A percentile compares a stretch with the other conserved stretches of the same genome.
These are phyloP conservation scores for Macrocybe sp. DNA, from an alignment of 1,284 basidiomycete species.

Conservation along the genomic window DNA sequence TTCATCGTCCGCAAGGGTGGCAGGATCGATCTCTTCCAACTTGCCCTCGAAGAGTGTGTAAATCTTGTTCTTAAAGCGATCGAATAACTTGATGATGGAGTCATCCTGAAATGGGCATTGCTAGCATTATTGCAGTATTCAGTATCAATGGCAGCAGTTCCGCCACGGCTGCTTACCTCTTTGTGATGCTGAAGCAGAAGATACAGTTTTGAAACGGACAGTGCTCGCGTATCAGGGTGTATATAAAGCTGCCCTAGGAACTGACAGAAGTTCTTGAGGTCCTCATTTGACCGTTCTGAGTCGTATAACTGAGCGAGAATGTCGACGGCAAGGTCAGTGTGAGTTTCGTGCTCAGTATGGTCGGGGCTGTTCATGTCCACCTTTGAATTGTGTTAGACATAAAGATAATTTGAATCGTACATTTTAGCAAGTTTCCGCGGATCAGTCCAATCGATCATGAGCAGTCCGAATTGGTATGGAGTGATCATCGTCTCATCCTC, in stretches of 20 bases:
- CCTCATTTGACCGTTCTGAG: conserved; percentile 45
- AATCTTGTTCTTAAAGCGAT: conserved; percentile 59
- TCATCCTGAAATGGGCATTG: conserved; percentile 72
- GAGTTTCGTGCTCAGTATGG: conserved; percentile 48
- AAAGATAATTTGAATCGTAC: neutral
- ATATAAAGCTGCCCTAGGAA: conserved; percentile 77
- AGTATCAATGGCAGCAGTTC: neutral
- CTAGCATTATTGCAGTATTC: conserved; percentile 28
- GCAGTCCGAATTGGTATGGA: conserved; percentile 74
- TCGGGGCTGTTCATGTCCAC: conserved; percentile 6
- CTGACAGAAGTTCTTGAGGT: conserved; percentile 79
- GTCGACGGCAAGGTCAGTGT: conserved; percentile 76
- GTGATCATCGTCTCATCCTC: conserved; percentile 79
- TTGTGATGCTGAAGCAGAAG: conserved; percentile 57
- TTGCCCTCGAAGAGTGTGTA: conserved; percentile 54
- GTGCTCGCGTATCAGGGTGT: conserved; percentile 59
- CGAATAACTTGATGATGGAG: conserved; percentile 65
- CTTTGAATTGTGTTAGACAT: conserved; percentile 11
- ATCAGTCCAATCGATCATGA: conserved; percentile 94
- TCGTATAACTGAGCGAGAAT: conserved; percentile 65
- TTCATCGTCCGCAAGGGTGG: conserved; percentile 47
- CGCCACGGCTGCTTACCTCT: conserved; percentile 36
- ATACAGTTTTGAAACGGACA: conserved; percentile 57
- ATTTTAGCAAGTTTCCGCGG: conserved; percentile 52
- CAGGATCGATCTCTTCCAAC: conserved; percentile 54